Evolutionary conservation across 257 asterid genomes (phyloP).

Genomic region (Solanum okadae): DNA sequence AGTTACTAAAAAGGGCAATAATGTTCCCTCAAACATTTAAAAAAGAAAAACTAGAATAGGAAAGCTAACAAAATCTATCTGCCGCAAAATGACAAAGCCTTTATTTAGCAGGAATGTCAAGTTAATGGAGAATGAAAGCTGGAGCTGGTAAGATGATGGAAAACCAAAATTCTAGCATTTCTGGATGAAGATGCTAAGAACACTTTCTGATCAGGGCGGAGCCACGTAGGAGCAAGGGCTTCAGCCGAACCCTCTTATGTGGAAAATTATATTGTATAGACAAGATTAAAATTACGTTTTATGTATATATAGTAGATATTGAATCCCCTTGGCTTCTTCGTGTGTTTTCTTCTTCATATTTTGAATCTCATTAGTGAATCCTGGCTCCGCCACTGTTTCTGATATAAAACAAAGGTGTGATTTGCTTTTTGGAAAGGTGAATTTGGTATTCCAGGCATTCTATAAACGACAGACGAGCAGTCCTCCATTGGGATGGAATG

Average conservation of each 20-base stretch:
- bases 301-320: neutral
- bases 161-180: neutral
- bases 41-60: neutral
- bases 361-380: neutral
- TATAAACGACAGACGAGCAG: neutral
- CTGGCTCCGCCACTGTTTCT: neutral
- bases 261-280: neutral
- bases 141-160: neutral
- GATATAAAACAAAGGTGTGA: neutral
- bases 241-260: neutral
- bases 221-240: neutral
- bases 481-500: neutral
- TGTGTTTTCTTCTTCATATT: neutral
- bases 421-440: neutral
- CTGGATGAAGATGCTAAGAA: neutral
- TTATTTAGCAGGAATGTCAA: neutral
- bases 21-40: neutral
- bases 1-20: neutral
- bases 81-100: neutral
- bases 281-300: neutral
- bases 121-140: neutral
- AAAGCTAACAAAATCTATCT: neutral
- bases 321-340: neutral
- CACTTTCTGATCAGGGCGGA: neutral
- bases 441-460: neutral